A percentile compares a stretch with the other conserved stretches of the same genome.
These are phyloP conservation scores for Raphanus hybrid DNA, from an alignment of 441 rosid species.

Conservation along the genomic window DNA sequence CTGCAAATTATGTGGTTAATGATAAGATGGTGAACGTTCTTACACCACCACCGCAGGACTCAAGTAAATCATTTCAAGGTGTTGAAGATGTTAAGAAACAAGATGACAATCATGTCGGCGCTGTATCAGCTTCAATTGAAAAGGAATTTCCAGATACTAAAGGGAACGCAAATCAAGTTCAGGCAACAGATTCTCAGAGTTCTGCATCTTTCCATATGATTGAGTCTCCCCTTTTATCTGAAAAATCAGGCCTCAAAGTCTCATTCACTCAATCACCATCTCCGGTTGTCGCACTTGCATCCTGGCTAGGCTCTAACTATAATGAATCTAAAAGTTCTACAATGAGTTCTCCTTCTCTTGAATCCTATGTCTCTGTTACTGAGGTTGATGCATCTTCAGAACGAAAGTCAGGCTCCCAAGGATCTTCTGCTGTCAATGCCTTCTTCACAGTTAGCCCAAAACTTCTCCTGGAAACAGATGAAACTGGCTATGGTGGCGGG, in stretches of 20 bases:
- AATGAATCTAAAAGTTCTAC: conserved; percentile 46
- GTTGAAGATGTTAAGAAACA: conserved; percentile 56
- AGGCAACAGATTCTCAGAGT: conserved; percentile 72
- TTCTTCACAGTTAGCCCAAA: too few species aligned
- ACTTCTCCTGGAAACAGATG: too few species aligned
- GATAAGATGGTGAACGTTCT: conserved; percentile 59
- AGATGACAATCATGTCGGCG: conserved; percentile 60
- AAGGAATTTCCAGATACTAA: conserved; percentile 50
- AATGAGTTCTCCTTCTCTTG: too few species aligned
- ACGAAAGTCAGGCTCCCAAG: too few species aligned
- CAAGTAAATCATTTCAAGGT: conserved; percentile 55
- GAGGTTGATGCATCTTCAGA: too few species aligned
- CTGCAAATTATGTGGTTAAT: conserved; percentile 52
- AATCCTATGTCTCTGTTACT: too few species aligned
- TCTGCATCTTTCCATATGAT: conserved; percentile 62
- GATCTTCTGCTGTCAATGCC: too few species aligned
- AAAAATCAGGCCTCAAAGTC: conserved; percentile 72
- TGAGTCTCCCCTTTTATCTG: conserved; percentile 90
- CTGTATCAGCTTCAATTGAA: conserved; percentile 65
- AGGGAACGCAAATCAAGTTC: conserved; percentile 46
- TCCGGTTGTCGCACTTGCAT: conserved; percentile 84
- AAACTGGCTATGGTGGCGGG: too few species aligned
- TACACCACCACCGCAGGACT: conserved; percentile 53
- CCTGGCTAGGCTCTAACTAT: conserved; percentile 57
- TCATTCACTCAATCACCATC: conserved; percentile 65